These are phyloP conservation scores for Zea mays DNA, from an alignment of 176 grass and related monocot species.

Conservation along the genomic window Zm-B73-REFERENCE-NAM-5.0 NC_050100.1:178214001-178214500, in stretches of 20 bases:
- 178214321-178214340: background rate
- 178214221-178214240: slow-evolving; percentile 22
- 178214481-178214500: background rate
- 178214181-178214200: background rate
- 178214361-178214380: background rate
- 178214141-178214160: slow-evolving; percentile 2
- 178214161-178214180: slow-evolving; percentile 2
- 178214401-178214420: background rate
- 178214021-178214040: slow-evolving; percentile 22
- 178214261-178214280: background rate
- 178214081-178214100: background rate
- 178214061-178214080: background rate
- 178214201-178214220: background rate
- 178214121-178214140: background rate
- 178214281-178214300: background rate
- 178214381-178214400: background rate
- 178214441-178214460: too few relatives aligned
- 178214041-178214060: background rate
- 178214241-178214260: slow-evolving; percentile 28
- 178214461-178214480: background rate
- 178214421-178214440: background rate
- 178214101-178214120: background rate
- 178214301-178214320: background rate
- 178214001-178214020: slow-evolving; percentile 37
- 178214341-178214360: background rate